These are phyloP conservation scores for Coniochaeta sp. DNA, from an alignment of 2,329 filamentous ascomycete species.

Conservation along the genomic window DNA sequence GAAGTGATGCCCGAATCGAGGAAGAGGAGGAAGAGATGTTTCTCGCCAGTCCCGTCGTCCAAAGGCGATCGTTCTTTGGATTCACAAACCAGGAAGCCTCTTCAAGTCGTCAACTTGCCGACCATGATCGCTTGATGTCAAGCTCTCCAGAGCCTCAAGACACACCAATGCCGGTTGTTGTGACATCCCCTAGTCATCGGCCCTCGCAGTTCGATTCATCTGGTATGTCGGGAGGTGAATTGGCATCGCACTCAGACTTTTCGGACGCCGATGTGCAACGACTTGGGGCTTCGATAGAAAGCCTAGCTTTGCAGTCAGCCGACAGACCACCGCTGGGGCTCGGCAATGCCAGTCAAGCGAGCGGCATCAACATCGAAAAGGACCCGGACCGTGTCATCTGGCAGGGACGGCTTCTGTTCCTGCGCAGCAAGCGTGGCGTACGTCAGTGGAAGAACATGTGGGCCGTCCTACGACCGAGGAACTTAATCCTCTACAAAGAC, in stretches of 20 bases:
- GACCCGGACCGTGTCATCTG: constrained; percentile 87
- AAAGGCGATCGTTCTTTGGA: constrained; percentile 34
- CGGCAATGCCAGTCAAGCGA: constrained; percentile 57
- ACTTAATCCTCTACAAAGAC: constrained; percentile 87
- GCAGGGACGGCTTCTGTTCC: constrained; percentile 81
- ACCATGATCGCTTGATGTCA: constrained; percentile 37
- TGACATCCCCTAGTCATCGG: constrained; percentile 16
- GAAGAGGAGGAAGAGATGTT: constrained; percentile 83
- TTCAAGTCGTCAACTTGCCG: constrained; percentile 12
- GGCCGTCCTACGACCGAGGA: constrained; percentile 81
- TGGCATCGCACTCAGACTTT: constrained; percentile 80
- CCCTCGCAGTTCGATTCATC: constrained; percentile 60
- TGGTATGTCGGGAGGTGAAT: constrained; percentile 53
- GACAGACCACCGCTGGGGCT: constrained; percentile 20
- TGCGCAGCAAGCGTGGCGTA: constrained; percentile 75
- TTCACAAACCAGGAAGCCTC: constrained; percentile 6
- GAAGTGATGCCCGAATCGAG: constrained; percentile 73
- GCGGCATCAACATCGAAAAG: constrained; percentile 45
- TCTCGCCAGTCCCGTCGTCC: constrained; percentile 56
- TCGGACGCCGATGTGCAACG: constrained; percentile 58
- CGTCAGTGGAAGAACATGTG: constrained; percentile 93
- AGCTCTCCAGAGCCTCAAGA: constrained; percentile 56
- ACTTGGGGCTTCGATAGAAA: constrained; percentile 45
- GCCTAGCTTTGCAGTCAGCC: constrained; percentile 31
- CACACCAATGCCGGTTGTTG: constrained; percentile 20